Base-by-base conservation (phyloP, 2,329 filamentous ascomycete genomes). In the Chrysoporthe puriensis region DNA sequence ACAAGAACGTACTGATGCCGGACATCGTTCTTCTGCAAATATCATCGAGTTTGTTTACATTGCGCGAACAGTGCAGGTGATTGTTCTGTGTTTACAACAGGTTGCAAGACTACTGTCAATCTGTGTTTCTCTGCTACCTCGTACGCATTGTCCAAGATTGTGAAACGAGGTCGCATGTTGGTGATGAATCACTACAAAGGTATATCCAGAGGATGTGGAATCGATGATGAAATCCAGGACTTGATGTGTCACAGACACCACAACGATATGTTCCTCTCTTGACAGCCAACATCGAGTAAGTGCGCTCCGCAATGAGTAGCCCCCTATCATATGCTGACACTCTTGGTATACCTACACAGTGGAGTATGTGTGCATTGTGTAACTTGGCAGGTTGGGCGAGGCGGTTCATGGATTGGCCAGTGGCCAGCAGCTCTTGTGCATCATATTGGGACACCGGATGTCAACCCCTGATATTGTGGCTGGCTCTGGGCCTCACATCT, bases 11-110 rank as follows among this genome's bases (percentile, higher is more conserved):
- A 26, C n/a, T 40, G 42, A 11, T 54, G 42, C 32, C 46, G 26
- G 26, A 21, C 13, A 34, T 54, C 14, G 21, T 54, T 54, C 50
- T 54, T 32, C 32, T 57, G 40, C 54, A 57, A 48, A 61, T 61
- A 61, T 16, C 59, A 61, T 61, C 21, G 32, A 61, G 13, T 61
- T 13, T 61, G 40, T 48, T 61, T 61, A 40, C 32, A 32, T 40
- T 57, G 34, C 34, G 34, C 32, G 40, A 40, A 40, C 16, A 2
- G 8, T 57, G 54, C 34, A 13, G 54, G 54, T 57, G 32, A 57
- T 40, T 34, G 50, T 54, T 34, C 5, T 16, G 11, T 54, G 11
- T 32, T 5, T 4, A 54, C 50, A 54, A 54, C 26, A 54, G 26
- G 26, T 26, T 14, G 11, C 21, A 54, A 26, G 32, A 52, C 48